phyloP scores from a whole-genome alignment of 1,139 yeast genomes.

The Petasospora rhodanensis region DNA sequence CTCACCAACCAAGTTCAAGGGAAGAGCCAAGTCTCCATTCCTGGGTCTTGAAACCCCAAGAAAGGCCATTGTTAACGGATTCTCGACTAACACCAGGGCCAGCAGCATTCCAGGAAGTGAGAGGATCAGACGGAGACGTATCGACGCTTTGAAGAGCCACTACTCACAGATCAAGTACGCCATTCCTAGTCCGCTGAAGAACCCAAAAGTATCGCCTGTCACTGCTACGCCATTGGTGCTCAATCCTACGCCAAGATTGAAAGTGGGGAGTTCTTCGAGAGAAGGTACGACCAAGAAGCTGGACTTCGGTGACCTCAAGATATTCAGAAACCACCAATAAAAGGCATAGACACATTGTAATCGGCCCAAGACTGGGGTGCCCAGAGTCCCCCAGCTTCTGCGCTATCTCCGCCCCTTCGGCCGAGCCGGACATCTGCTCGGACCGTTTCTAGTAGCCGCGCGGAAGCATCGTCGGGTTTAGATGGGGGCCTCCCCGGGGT shows the following conservation, averaged over 20 bases:
- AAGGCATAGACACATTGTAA: not conserved
- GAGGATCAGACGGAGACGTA: conserved; percentile 27
- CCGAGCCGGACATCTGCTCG: too few relatives aligned
- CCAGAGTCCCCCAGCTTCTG: not conserved
- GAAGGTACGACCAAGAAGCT: conserved; percentile 7
- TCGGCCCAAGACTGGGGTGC: not conserved
- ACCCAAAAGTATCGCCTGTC: not conserved
- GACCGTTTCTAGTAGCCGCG: too few relatives aligned
- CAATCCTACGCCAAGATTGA: too few relatives aligned
- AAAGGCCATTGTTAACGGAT: conserved; percentile 7
- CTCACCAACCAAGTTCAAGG: conserved; percentile 21
- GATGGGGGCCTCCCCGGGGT: too few relatives aligned
- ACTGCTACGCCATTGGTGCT: too few relatives aligned
- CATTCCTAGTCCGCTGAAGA: conserved; percentile 31
- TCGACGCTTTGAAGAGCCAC: conserved; percentile 31
- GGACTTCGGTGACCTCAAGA: conserved; percentile 8
- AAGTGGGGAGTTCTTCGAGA: not conserved
- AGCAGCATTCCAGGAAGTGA: conserved; percentile 33
- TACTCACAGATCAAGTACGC: conserved; percentile 31
- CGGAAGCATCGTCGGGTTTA: too few relatives aligned
- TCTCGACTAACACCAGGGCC: conserved; percentile 4
- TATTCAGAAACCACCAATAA: conserved; percentile 3
- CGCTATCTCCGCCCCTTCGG: too few relatives aligned
- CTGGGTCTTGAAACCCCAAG: conserved; percentile 8
- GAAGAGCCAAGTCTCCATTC: conserved; percentile 4